Conservation (phyloP, 2,329 filamentous ascomycete species). For the Microascus cirrosus region DNA sequence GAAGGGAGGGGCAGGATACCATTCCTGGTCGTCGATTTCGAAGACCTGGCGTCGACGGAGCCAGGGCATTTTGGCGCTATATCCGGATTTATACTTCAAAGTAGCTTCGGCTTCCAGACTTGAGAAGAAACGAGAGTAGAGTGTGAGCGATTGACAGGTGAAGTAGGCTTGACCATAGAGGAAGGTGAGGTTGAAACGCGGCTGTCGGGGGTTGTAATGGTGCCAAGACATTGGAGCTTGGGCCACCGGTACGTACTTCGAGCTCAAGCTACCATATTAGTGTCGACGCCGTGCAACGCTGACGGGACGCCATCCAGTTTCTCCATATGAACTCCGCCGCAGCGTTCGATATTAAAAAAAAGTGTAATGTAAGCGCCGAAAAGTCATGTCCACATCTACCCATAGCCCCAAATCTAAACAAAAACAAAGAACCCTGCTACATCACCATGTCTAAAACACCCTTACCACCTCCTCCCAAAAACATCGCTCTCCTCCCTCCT, state of each 20-base stretch:
- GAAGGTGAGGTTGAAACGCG: neutral
- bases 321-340: neutral
- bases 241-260: neutral
- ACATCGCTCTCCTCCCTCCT: slow-evolving; percentile 23
- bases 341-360: neutral
- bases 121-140: neutral
- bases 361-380: neutral
- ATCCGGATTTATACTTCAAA: neutral
- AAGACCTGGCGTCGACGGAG: slow-evolving; percentile 51
- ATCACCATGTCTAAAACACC: neutral
- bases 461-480: slow-evolving; percentile 29
- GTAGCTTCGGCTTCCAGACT: neutral
- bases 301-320: neutral
- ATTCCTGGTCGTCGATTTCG: slow-evolving; percentile 57
- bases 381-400: neutral
- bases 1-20: slow-evolving; percentile 28
- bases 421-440: neutral
- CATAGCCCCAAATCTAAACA: neutral
- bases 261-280: neutral
- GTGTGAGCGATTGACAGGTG: neutral
- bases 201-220: neutral
- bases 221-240: neutral
- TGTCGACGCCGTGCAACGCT: neutral
- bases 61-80: slow-evolving; percentile 28
- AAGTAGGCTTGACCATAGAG: neutral